phyloP scores from a whole-genome alignment of 2,329 filamentous ascomycete genomes.

The Colletotrichum filicis region DNA sequence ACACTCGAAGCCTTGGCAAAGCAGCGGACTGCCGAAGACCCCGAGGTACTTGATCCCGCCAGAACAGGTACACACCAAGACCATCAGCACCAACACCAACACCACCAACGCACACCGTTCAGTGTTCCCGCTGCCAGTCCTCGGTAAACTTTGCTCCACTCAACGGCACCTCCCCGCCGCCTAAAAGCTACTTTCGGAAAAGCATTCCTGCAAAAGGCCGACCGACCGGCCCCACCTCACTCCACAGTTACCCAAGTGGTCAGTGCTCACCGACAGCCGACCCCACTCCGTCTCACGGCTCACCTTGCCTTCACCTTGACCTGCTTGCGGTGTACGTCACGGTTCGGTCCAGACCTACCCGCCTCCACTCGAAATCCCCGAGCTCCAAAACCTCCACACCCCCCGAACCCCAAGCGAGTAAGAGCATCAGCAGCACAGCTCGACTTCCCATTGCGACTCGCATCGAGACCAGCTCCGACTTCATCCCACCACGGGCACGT shows the following conservation, averaged over 20 bases:
- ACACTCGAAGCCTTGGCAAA: conserved; percentile 1
- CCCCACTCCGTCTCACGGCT: conserved; percentile 15
- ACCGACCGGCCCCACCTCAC: background rate
- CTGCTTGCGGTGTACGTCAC: conserved; percentile 24
- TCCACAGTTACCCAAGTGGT: background rate
- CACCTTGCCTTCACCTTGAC: conserved; percentile 14
- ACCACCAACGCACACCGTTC: background rate
- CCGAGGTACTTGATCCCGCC: background rate
- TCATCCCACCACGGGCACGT: background rate
- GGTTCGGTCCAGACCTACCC: conserved; percentile 9
- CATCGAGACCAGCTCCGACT: background rate
- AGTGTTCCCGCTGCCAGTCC: background rate
- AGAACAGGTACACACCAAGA: background rate
- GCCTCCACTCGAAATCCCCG: conserved; percentile 10
- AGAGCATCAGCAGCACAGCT: background rate
- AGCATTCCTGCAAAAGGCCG: background rate
- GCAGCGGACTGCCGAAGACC: conserved; percentile 1
- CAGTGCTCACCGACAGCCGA: conserved; percentile 18
- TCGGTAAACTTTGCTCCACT: background rate
- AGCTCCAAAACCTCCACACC: conserved; percentile 15
- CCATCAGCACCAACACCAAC: background rate
- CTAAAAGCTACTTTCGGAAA: background rate
- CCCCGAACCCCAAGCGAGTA: conserved; percentile 1
- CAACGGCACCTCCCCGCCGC: background rate
- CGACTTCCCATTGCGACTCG: background rate